These are phyloP conservation scores for Trichosanthes truncata DNA, from an alignment of 306 rosid genomes.

Conservation along the genomic window DNA sequence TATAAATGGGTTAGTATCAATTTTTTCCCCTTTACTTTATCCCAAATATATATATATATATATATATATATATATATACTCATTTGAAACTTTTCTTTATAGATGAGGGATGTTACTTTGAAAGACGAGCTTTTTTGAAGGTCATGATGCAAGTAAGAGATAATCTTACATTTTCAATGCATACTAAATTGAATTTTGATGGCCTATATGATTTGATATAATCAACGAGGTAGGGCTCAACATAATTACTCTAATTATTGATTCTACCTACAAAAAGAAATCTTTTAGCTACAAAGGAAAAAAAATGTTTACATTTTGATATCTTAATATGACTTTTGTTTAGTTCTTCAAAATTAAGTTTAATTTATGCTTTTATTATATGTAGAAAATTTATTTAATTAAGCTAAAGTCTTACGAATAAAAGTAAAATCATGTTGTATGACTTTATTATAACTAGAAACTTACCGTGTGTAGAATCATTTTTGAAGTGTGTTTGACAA, in stretches of 20 bases:
- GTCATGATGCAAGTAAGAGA: not conserved
- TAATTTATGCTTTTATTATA: not conserved
- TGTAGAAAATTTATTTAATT: too few relatives aligned
- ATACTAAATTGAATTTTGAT: not conserved
- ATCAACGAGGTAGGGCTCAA: not conserved
- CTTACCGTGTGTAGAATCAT: not conserved
- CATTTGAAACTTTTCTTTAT: too few relatives aligned
- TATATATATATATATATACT: too few relatives aligned
- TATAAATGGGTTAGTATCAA: not conserved
- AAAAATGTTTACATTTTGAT: not conserved
- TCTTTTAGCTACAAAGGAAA: not conserved
- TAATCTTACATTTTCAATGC: not conserved
- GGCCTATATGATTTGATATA: not conserved
- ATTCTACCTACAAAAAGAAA: not conserved
- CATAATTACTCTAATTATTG: not conserved
- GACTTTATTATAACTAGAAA: not conserved
- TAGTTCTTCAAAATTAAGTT: not conserved
- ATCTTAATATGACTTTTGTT: not conserved
- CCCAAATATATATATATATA: not conserved
- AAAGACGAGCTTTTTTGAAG: too few relatives aligned
- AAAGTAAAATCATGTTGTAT: not conserved
- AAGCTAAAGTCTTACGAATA: not conserved
- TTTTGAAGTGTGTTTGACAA: not conserved
- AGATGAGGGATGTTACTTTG: too few relatives aligned
- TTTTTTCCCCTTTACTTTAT: not conserved